These are phyloP conservation scores for Nannochloropsis oceanica DNA, from an alignment of 108 stramenopile genomes.

Conservation along the genomic window DNA sequence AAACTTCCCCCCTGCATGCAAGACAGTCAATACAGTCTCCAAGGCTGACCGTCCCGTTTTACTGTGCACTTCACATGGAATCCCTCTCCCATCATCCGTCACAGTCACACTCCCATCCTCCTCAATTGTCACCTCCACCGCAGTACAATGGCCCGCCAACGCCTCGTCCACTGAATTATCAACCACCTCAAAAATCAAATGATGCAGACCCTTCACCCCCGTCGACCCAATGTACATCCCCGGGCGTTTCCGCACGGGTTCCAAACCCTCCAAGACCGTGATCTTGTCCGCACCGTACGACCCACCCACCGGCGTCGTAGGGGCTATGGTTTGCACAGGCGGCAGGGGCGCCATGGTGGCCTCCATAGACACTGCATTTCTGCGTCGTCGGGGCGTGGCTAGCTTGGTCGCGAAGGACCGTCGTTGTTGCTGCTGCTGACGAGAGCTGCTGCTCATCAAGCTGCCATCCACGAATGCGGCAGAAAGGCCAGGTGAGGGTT, in stretches of 20 bases:
- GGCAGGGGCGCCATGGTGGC: neutral
- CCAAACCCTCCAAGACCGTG: conserved; percentile 80
- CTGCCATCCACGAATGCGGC: neutral
- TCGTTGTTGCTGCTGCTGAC: neutral
- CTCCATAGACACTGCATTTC: neutral
- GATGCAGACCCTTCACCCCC: conserved; percentile 79
- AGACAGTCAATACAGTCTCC: conserved; percentile 80
- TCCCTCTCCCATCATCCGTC: conserved; percentile 76
- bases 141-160: conserved; percentile 68
- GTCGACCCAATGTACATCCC: conserved; percentile 87
- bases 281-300: conserved; percentile 76
- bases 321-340: neutral
- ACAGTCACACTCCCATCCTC: conserved; percentile 58
- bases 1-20: conserved; percentile 96
- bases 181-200: conserved; percentile 83
- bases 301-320: neutral
- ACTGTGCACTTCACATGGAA: conserved; percentile 61
- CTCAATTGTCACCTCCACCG: conserved; percentile 51
- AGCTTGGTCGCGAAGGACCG: neutral
- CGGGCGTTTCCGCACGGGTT: conserved; percentile 84
- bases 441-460: neutral
- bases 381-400: neutral
- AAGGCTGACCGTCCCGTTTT: conserved; percentile 43
- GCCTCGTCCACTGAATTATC: conserved; percentile 91
- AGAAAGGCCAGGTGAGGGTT: neutral